Evolutionary conservation across 2,329 filamentous ascomycete genomes (phyloP).

Genomic region (Colletotrichum gigasporum): DNA sequence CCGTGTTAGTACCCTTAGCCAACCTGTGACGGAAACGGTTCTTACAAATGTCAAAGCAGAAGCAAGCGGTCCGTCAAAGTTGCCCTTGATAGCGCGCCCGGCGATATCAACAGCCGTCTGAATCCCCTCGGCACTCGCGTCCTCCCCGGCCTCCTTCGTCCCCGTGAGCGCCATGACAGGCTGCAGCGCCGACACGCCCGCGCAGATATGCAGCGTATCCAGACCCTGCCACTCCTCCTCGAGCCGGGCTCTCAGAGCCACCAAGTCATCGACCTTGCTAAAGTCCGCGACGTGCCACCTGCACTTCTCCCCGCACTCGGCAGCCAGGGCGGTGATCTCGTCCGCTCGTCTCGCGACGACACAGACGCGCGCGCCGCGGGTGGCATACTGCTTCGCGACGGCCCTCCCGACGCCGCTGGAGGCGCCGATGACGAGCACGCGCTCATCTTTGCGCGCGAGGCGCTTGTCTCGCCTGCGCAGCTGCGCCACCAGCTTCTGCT

Average conservation of each 20-base stretch:
- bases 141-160: not conserved
- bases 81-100: slow-evolving; percentile 12
- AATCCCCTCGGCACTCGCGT: slow-evolving; percentile 5
- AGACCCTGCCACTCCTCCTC: slow-evolving; percentile 14
- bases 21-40: not conserved
- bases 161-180: slow-evolving; percentile 23
- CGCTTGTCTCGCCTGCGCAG: slow-evolving; percentile 5
- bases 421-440: slow-evolving; percentile 21
- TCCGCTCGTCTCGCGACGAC: slow-evolving; percentile 14
- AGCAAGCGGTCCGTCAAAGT: slow-evolving; percentile 14
- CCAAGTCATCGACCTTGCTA: slow-evolving; percentile 9
- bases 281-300: slow-evolving; percentile 14
- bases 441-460: not conserved
- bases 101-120: slow-evolving; percentile 10
- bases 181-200: slow-evolving; percentile 15
- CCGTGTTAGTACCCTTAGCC: not conserved
- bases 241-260: slow-evolving; percentile 5
- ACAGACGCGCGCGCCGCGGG: slow-evolving; percentile 13
- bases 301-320: slow-evolving; percentile 11
- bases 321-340: slow-evolving; percentile 10
- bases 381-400: slow-evolving; percentile 15
- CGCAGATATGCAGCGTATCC: slow-evolving; percentile 18
- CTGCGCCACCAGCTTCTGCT: slow-evolving; percentile 1
- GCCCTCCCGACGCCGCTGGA: slow-evolving; percentile 23
- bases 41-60: slow-evolving; percentile 17